These are phyloP conservation scores for Cetraspora pellucida DNA, from an alignment of 192 early-diverging fungal species.

Conservation along the genomic window DNA sequence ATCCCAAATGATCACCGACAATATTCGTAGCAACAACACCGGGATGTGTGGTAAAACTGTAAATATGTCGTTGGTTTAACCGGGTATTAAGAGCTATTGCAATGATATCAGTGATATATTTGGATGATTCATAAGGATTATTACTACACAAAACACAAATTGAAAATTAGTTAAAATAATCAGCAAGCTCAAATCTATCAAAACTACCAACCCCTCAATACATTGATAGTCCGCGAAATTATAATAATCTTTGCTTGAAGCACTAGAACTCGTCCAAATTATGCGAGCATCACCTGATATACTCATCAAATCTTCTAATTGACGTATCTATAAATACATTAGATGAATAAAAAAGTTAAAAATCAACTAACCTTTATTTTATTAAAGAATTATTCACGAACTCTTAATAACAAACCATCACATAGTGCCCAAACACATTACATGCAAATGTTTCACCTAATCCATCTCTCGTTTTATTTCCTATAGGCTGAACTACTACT, in stretches of 20 bases:
- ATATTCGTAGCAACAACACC: slow-evolving; percentile 54
- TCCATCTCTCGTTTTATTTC: slow-evolving; percentile 51
- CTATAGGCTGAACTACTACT: slow-evolving; percentile 48
- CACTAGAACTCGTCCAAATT: slow-evolving; percentile 60
- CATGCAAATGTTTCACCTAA: slow-evolving; percentile 56
- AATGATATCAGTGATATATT: slow-evolving; percentile 55
- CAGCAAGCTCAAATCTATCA: neutral
- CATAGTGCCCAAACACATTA: slow-evolving; percentile 63
- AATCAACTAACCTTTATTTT: neutral
- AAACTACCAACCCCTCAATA: slow-evolving; percentile 38
- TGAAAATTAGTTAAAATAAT: neutral
- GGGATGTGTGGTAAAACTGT: slow-evolving; percentile 54
- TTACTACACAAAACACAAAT: slow-evolving; percentile 6
- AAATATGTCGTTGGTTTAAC: slow-evolving; percentile 39
- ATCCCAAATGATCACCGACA: slow-evolving; percentile 7
- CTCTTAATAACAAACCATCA: slow-evolving; percentile 45
- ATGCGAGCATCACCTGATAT: slow-evolving; percentile 48
- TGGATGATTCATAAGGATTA: slow-evolving; percentile 58
- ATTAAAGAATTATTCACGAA: neutral
- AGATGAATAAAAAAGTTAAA: neutral
- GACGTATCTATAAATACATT: slow-evolving; percentile 44
- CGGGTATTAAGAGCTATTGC: slow-evolving; percentile 41
- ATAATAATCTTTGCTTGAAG: slow-evolving; percentile 41
- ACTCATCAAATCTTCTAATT: slow-evolving; percentile 47
- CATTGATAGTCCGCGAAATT: slow-evolving; percentile 55